phyloP scores from a whole-genome alignment of 305 asterid genomes.

The Euphrasia arctica region DNA sequence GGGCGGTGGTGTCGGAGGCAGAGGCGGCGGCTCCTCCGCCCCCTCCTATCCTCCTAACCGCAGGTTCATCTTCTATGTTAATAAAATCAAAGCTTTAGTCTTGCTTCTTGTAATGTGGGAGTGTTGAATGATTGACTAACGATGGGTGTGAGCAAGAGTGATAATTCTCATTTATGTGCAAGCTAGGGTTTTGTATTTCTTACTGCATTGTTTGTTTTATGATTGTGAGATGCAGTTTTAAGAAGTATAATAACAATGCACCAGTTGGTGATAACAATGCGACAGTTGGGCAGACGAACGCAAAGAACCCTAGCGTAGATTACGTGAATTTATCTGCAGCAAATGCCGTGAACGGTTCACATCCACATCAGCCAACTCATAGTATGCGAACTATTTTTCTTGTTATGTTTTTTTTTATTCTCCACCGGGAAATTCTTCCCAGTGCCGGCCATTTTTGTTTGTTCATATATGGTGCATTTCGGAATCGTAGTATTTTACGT shows the following conservation, averaged over 20 bases:
- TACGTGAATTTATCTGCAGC: conserved; percentile 35
- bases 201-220: conserved; percentile 1
- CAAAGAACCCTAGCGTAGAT: conserved; percentile 40
- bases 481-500: background rate
- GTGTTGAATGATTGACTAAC: conserved; percentile 4
- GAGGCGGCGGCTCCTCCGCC: conserved; percentile 51
- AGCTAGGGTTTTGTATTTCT: conserved; percentile 45
- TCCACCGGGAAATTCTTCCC: background rate
- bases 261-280: conserved; percentile 63
- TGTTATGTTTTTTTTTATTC: background rate
- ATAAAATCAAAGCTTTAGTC: conserved; percentile 26
- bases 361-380: conserved; percentile 48
- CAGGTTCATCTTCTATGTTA: conserved; percentile 27
- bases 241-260: conserved; percentile 55
- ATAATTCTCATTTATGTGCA: conserved; percentile 18
- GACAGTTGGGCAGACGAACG: conserved; percentile 62
- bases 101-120: conserved; percentile 15
- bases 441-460: background rate
- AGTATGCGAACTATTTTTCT: conserved; percentile 38
- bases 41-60: conserved; percentile 43
- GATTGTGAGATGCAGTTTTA: conserved; percentile 40
- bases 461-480: background rate
- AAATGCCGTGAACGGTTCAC: conserved; percentile 51
- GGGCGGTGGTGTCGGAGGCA: conserved; percentile 36
- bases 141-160: conserved; percentile 11